Evolutionary conservation across 352 stramenopile genomes (phyloP), one percentile per base, ranked within the genome.

Genomic region (Phytophthora sojae): DNA sequence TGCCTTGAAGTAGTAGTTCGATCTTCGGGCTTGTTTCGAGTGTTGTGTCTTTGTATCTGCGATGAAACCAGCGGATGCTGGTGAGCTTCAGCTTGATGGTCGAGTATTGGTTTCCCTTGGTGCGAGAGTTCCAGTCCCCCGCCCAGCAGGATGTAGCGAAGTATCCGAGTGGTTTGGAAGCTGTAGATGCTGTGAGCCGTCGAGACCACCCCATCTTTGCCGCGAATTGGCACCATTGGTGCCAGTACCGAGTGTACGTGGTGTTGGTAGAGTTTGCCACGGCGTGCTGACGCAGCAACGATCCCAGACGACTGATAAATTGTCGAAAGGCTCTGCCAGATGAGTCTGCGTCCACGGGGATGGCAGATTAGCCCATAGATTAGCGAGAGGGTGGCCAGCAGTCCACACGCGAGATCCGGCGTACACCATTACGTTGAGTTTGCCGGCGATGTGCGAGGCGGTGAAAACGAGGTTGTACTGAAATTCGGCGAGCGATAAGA

Each of bases 231-330:
- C 52, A 66, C 69, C 69, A 76, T 44, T 76, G 69, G 1, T 44
- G 6, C 67, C 67, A 70, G 23, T 65, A 21, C 2, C 15, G 12
- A 21, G 15, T 44, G 45, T 70, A 70, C 44, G 47, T 61, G 50
- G 61, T 42, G 2, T n/a, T 61, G 56, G 61, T 69, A 67, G 67
- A 61, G 49, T 39, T 39, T 57, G 56, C 56, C 21, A 69, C 11
- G n/a, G 67, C 30, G 6, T 64, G 14, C 1, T 26, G 9, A 23
- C 59, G 30, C 0, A 74, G 54, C 54, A 74, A 47, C 17, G 25
- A 39, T 57, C 60, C 54, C 67, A 69, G n/a, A 55, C 47, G 5
- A 6, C 30, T 57, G 67, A 75, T 23, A 75, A 61, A 69, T 75
- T 44, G 60, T 52, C 45, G 61, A 57, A 75, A 7, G 51, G 57